These are phyloP conservation scores for Podospora conica DNA, from an alignment of 495 filamentous ascomycete genomes.

Conservation along the genomic window DNA sequence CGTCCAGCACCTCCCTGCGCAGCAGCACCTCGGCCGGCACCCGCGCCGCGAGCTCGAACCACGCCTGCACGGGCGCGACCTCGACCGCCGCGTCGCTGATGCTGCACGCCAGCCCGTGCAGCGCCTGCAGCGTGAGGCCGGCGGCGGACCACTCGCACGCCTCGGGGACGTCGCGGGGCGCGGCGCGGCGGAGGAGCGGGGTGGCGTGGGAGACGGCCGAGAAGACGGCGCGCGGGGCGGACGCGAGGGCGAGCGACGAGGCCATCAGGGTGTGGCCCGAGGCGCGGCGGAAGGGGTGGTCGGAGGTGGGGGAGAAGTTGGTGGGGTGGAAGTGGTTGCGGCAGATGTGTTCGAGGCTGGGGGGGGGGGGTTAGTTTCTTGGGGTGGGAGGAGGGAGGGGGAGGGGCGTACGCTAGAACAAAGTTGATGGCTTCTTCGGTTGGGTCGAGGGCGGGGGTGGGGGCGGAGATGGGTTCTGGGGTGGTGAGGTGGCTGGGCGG, in stretches of 20 bases:
- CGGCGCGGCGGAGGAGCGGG: conserved; percentile 1
- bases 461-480: not conserved
- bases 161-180: not conserved
- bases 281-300: conserved; percentile 20
- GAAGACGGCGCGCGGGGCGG: conserved; percentile 27
- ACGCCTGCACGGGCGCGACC: conserved; percentile 47
- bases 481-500: not conserved
- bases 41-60: conserved; percentile 39
- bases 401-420: conserved; percentile 40
- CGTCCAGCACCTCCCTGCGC: conserved; percentile 16
- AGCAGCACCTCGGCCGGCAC: conserved; percentile 23
- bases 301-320: conserved; percentile 20
- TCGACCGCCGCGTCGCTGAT: conserved; percentile 33
- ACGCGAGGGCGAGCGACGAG: conserved; percentile 32
- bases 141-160: conserved; percentile 20
- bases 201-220: conserved; percentile 12
- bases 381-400: not conserved
- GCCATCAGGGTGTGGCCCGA: conserved; percentile 45
- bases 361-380: not conserved
- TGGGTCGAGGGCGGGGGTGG: conserved; percentile 27
- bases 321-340: conserved; percentile 39
- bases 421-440: conserved; percentile 45
- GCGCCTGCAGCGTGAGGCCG: conserved; percentile 30
- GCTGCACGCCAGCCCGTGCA: conserved; percentile 34
- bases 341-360: conserved; percentile 46